Percentiles rank a stretch among this genome's conserved stretches.
phyloP scores from a whole-genome alignment of 129 eudicot species.

The Escallonia rubra region DNA sequence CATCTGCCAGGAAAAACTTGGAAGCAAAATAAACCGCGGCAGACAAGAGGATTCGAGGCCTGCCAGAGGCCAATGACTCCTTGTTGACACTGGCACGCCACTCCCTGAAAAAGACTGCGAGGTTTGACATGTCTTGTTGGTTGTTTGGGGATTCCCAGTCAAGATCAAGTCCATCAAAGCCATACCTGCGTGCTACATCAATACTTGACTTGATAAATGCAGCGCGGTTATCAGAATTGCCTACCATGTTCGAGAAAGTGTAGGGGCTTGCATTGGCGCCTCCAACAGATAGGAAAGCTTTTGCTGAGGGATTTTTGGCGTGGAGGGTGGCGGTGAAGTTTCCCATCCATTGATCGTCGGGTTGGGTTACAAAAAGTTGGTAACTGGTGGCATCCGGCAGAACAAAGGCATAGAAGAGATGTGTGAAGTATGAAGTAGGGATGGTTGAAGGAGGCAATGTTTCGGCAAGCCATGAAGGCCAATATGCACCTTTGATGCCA shows the following conservation, averaged over 20 bases:
- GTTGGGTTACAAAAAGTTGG: constrained; percentile 9
- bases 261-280: constrained; percentile 20
- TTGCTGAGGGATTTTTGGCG: constrained; percentile 16
- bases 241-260: constrained; percentile 17
- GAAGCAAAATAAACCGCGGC: constrained; percentile 38
- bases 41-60: constrained; percentile 21
- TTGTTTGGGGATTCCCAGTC: constrained; percentile 43
- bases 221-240: constrained; percentile 7
- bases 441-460: constrained; percentile 21
- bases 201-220: constrained; percentile 33
- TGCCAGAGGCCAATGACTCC: constrained; percentile 19
- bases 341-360: constrained; percentile 20
- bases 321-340: constrained; percentile 34
- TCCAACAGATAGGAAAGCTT: constrained; percentile 30
- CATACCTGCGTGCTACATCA: constrained; percentile 24
- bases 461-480: constrained; percentile 21
- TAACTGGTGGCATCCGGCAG: constrained; percentile 16
- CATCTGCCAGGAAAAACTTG: background rate
- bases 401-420: constrained; percentile 40
- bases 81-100: constrained; percentile 14
- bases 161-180: constrained; percentile 45
- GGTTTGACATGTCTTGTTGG: constrained; percentile 30
- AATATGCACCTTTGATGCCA: constrained; percentile 35
- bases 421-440: constrained; percentile 35
- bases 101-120: constrained; percentile 18